A percentile compares a stretch with the other conserved stretches of the same genome.
Evolutionary conservation across 352 stramenopile genomes (phyloP).

Genomic region (Globisporangium lucens): DNA sequence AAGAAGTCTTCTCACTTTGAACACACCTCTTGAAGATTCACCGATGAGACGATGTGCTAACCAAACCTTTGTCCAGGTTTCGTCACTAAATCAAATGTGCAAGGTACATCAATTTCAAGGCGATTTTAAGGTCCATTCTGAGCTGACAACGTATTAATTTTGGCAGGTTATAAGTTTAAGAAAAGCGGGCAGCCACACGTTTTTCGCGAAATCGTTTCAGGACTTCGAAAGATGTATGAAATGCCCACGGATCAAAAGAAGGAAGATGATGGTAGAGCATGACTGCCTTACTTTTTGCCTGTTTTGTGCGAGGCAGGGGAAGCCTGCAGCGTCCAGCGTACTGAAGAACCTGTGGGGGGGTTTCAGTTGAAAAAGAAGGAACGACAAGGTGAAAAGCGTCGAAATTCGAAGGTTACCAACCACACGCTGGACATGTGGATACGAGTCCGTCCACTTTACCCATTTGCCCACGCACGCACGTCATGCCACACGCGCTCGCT

Average conservation of each 20-base stretch:
- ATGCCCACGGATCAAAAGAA: no score
- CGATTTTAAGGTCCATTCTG: background rate
- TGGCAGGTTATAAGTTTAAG: background rate
- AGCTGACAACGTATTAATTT: background rate
- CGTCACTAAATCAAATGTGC: background rate
- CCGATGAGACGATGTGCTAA: no score
- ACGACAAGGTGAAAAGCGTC: background rate
- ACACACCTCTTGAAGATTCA: background rate
- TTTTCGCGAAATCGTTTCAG: background rate
- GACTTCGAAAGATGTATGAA: background rate
- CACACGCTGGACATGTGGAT: background rate
- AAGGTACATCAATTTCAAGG: background rate
- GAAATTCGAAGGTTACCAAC: constrained; percentile 1
- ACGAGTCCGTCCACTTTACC: background rate
- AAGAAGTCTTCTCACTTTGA: background rate
- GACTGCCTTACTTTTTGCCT: no score
- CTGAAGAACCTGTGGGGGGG: no score
- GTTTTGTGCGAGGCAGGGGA: no score
- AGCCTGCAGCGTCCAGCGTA: no score
- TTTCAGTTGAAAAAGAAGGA: background rate
- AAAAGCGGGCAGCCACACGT: background rate
- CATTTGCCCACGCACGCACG: background rate
- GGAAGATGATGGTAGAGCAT: no score
- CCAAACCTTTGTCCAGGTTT: background rate
- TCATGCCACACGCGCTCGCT: background rate